Evolutionary conservation across 2,329 filamentous ascomycete genomes (phyloP).

Genomic region (Apiospora marii): DNA sequence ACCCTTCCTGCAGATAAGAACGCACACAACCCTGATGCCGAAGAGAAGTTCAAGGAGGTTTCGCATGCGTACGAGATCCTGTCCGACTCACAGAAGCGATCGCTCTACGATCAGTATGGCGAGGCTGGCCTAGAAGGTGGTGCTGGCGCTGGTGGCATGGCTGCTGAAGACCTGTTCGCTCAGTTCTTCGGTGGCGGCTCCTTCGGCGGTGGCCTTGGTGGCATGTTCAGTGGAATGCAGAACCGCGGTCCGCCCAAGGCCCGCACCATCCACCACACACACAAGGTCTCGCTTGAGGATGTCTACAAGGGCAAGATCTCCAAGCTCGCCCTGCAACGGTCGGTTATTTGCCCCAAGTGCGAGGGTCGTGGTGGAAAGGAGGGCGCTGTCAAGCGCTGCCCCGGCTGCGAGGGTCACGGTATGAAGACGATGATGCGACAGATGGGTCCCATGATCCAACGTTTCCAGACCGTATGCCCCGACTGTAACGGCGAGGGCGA

Average conservation of each 20-base stretch:
- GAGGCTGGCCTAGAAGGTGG: conserved; percentile 95
- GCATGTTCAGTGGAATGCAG: conserved; percentile 78
- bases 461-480: conserved; percentile 98
- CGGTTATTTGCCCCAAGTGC: conserved; percentile 94
- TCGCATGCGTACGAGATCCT: conserved; percentile 96
- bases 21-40: conserved; percentile 87
- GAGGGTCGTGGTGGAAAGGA: conserved; percentile 96
- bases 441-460: conserved; percentile 99
- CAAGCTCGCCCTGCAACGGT: conserved; percentile 96
- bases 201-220: conserved; percentile 75
- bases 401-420: conserved; percentile 89
- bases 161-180: conserved; percentile 96
- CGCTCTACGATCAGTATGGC: conserved; percentile 95
- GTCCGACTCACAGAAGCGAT: conserved; percentile 89
- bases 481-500: conserved; percentile 98
- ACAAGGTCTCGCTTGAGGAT: conserved; percentile 97
- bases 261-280: conserved; percentile 95
- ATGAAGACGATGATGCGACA: conserved; percentile 99
- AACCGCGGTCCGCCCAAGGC: conserved; percentile 85
- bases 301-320: conserved; percentile 98
- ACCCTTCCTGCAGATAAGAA: conserved; percentile 79
- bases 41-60: conserved; percentile 98
- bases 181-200: conserved; percentile 93
- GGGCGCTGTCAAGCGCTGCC: conserved; percentile 92
- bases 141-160: conserved; percentile 80